A percentile compares a stretch with the other conserved stretches of the same genome.
Conservation (phyloP, 2,329 filamentous ascomycete genomes). For the Fragosphaeria purpurea region DNA sequence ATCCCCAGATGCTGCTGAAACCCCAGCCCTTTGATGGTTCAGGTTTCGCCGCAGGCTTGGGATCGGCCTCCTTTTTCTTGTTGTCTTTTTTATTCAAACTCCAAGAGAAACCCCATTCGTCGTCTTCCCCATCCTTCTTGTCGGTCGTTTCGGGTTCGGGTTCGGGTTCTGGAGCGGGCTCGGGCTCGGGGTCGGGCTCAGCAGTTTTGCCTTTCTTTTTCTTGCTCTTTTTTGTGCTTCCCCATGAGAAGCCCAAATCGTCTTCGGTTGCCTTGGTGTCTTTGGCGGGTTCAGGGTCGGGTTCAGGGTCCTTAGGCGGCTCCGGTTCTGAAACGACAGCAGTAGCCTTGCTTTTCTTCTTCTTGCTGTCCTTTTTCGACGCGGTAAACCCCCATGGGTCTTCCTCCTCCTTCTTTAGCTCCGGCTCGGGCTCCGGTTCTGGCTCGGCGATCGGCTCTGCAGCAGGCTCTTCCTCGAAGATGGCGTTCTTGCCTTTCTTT, state of each 20-base stretch:
- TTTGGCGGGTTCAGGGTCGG: constrained; percentile 8
- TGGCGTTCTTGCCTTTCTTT: constrained; percentile 12
- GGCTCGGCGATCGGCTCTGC: constrained; percentile 12
- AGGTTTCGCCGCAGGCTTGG: constrained; percentile 2
- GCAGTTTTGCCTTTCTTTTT: constrained; percentile 26
- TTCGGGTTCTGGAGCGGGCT: constrained; percentile 3
- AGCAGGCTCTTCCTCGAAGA: not conserved
- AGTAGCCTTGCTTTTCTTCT: constrained; percentile 18
- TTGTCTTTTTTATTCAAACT: constrained; percentile 34
- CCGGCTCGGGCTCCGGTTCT: constrained; percentile 22
- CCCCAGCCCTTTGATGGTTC: not conserved
- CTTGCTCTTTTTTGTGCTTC: constrained; percentile 25
- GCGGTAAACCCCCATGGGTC: constrained; percentile 9
- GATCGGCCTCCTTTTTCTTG: constrained; percentile 19
- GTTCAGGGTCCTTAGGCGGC: constrained; percentile 7
- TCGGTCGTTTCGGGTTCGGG: constrained; percentile 1
- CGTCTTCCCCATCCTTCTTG: constrained; percentile 13
- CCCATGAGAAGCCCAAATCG: constrained; percentile 21
- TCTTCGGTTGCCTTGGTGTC: constrained; percentile 12
- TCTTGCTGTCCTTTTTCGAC: constrained; percentile 15
- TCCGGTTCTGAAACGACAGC: constrained; percentile 9
- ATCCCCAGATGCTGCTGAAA: not conserved
- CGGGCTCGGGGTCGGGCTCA: constrained; percentile 6
- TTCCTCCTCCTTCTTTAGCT: constrained; percentile 5
- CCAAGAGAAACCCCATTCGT: constrained; percentile 32